Evolutionary conservation across 139 green algal species (phyloP).

Genomic region (Gonium pectorale): DNA sequence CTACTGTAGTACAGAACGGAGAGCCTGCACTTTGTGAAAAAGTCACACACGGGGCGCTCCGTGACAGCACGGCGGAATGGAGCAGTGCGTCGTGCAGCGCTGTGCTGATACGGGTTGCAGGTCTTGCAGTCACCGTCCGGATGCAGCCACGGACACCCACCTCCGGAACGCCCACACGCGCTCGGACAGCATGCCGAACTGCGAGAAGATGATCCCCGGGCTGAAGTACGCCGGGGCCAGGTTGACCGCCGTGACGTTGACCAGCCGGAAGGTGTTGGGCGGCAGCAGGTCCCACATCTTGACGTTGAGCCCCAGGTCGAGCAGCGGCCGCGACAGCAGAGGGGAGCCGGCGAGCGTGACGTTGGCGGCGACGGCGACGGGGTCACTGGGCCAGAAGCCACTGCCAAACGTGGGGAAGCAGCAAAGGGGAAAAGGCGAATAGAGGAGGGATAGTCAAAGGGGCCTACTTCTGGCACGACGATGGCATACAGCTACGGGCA

Average conservation of each 20-base stretch:
- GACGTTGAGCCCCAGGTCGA: constrained; percentile 4
- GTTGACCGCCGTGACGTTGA: constrained; percentile 10
- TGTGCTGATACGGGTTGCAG: too few species aligned
- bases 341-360: not conserved
- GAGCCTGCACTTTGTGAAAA: too few species aligned
- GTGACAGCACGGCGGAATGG: too few species aligned
- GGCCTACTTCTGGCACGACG: too few species aligned
- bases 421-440: too few species aligned
- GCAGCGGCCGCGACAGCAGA: not conserved
- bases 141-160: too few species aligned
- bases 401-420: not conserved
- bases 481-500: too few species aligned
- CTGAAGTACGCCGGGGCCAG: constrained; percentile 20
- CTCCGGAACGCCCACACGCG: constrained; percentile 18
- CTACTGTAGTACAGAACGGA: too few species aligned
- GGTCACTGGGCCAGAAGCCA: not conserved
- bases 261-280: not conserved
- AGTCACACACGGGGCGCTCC: too few species aligned
- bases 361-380: not conserved
- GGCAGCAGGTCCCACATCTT: not conserved
- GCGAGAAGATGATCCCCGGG: not conserved
- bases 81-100: too few species aligned
- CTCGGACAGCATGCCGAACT: not conserved
- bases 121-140: too few species aligned
- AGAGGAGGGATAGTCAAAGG: too few species aligned